Conservation (phyloP, 768 basidiomycete genomes). For the Lactarius pseudohatsudake region DNA sequence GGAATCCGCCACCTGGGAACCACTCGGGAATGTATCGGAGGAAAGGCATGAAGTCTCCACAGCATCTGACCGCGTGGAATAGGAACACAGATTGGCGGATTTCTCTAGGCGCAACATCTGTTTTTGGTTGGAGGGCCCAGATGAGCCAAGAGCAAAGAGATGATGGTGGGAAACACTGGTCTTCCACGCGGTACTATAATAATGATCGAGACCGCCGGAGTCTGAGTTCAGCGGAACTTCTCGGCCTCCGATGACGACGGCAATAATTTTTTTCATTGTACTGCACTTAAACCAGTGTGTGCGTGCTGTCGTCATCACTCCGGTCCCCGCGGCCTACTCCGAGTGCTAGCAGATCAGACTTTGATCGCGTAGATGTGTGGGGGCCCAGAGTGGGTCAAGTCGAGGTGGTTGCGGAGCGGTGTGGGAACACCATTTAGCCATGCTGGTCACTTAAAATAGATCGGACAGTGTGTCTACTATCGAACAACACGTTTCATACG, state of each 20-base stretch:
- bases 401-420: no score
- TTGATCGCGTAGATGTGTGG: not conserved
- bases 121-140: no score
- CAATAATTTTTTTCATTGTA: no score
- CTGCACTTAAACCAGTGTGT: not conserved
- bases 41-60: slow-evolving; percentile 27
- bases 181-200: no score
- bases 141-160: not conserved
- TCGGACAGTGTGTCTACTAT: no score
- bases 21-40: slow-evolving; percentile 32
- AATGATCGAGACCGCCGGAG: not conserved
- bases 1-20: slow-evolving; percentile 33
- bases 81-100: slow-evolving; percentile 2
- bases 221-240: not conserved
- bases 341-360: not conserved
- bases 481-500: no score
- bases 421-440: no score
- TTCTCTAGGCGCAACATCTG: not conserved
- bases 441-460: no score
- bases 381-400: no score
- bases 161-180: not conserved
- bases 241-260: not conserved
- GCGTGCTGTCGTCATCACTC: not conserved
- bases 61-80: slow-evolving; percentile 3
- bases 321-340: not conserved